These are phyloP conservation scores for Microsporum audouinii DNA, from an alignment of 2,329 filamentous ascomycete genomes.

Conservation along the genomic window DNA sequence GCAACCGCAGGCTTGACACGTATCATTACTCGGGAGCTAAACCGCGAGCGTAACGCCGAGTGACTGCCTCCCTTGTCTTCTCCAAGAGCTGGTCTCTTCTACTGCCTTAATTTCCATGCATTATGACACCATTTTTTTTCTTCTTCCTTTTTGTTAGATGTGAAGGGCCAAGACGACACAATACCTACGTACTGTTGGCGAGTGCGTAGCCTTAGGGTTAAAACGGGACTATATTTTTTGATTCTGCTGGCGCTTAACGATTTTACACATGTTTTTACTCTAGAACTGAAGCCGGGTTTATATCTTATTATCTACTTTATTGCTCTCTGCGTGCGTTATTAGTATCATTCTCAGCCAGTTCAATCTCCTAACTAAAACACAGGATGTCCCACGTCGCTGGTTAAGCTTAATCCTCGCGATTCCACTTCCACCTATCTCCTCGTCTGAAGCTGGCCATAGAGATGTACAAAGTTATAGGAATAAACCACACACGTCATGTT, in stretches of 20 bases:
- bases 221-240: neutral
- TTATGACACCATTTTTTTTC: neutral
- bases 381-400: neutral
- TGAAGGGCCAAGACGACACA: neutral
- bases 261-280: neutral
- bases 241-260: neutral
- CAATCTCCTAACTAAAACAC: neutral
- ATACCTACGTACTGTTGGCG: neutral
- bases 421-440: neutral
- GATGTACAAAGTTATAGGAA: no score
- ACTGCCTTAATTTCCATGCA: neutral
- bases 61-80: neutral
- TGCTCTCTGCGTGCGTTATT: neutral
- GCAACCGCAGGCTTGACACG: constrained; percentile 55
- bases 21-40: constrained; percentile 25
- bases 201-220: neutral
- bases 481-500: no score
- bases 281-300: neutral
- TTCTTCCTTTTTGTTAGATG: neutral
- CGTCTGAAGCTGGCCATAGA: no score
- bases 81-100: neutral
- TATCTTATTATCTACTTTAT: neutral
- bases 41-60: neutral
- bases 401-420: neutral
- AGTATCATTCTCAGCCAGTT: neutral